Evolutionary conservation across 2,329 filamentous ascomycete species (phyloP).

Genomic region (Ilyonectria mors-panacis): DNA sequence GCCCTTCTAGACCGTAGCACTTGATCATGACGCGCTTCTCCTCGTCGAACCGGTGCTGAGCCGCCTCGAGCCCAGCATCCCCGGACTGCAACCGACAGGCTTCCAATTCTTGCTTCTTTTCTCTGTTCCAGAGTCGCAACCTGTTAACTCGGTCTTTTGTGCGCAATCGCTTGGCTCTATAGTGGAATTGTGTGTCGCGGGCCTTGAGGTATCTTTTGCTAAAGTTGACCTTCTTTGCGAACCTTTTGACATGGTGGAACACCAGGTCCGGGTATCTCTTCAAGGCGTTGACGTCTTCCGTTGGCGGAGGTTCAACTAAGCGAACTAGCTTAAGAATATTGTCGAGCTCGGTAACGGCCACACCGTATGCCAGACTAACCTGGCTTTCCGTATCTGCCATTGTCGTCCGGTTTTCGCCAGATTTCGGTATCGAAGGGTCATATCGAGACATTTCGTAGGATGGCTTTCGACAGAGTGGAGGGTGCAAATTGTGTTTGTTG

Average conservation of each 20-base stretch:
- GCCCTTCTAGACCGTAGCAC: conserved; percentile 35
- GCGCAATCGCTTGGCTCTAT: conserved; percentile 36
- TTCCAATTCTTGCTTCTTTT: conserved; percentile 36
- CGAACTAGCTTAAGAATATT: conserved; percentile 32
- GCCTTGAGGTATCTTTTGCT: conserved; percentile 36
- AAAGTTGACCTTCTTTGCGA: conserved; percentile 30
- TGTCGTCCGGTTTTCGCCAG: conserved; percentile 31
- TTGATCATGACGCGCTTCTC: conserved; percentile 37
- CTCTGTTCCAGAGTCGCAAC: conserved; percentile 38
- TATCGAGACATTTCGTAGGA: conserved; percentile 27
- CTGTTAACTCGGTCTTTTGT: conserved; percentile 36
- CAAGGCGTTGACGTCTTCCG: conserved; percentile 27
- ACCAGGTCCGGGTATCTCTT: conserved; percentile 25
- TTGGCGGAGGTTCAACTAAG: conserved; percentile 15
- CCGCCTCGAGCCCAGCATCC: conserved; percentile 28
- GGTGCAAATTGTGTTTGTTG: background rate
- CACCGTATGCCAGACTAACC: conserved; percentile 37
- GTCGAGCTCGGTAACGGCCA: conserved; percentile 36
- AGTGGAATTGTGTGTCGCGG: conserved; percentile 39
- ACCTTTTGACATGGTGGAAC: conserved; percentile 23
- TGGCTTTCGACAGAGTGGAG: background rate
- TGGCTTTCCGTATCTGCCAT: conserved; percentile 33
- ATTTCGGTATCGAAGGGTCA: conserved; percentile 34
- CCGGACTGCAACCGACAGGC: conserved; percentile 28
- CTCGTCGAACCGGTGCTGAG: conserved; percentile 30